Percentiles rank a stretch among this genome's conserved stretches.
phyloP scores from a whole-genome alignment of 2,329 filamentous ascomycete species.

The Fusarium sp. region DNA sequence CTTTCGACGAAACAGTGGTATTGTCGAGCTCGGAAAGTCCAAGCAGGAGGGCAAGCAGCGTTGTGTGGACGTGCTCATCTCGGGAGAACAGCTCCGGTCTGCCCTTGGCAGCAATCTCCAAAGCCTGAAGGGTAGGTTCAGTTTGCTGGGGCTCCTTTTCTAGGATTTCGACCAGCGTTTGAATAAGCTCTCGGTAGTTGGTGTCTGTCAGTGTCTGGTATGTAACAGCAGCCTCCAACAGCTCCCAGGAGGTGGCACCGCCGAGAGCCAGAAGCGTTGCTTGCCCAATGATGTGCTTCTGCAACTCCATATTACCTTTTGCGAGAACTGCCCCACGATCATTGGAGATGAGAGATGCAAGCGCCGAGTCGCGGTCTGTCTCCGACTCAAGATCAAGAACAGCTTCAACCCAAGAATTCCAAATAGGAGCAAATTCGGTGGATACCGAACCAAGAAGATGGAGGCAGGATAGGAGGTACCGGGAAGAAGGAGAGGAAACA shows the following conservation, averaged over 20 bases:
- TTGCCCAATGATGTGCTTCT: conserved; percentile 58
- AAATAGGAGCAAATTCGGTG: conserved; percentile 55
- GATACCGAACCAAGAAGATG: conserved; percentile 63
- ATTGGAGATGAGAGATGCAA: conserved; percentile 62
- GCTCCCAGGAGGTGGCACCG: conserved; percentile 52
- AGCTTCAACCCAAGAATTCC: conserved; percentile 57
- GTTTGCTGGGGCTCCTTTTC: conserved; percentile 45
- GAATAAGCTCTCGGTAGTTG: conserved; percentile 49
- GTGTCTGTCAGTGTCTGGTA: conserved; percentile 55
- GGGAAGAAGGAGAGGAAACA: conserved; percentile 75
- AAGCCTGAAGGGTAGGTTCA: conserved; percentile 54
- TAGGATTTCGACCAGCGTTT: conserved; percentile 50
- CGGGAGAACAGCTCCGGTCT: conserved; percentile 58
- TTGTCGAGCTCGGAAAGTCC: conserved; percentile 64
- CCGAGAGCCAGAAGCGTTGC: conserved; percentile 55
- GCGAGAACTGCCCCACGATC: conserved; percentile 54
- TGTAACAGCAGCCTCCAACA: conserved; percentile 62
- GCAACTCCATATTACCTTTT: conserved; percentile 55
- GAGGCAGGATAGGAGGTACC: conserved; percentile 74
- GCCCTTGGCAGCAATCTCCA: conserved; percentile 62
- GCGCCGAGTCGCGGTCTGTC: conserved; percentile 43
- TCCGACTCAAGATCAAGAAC: conserved; percentile 52
- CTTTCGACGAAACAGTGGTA: conserved; percentile 53
- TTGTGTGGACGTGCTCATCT: conserved; percentile 60
- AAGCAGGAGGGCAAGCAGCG: conserved; percentile 65